Percentiles rank a stretch among this genome's conserved stretches.
Evolutionary conservation across 257 asterid species (phyloP).

Genomic region (Fraxinus cuspidata): DNA sequence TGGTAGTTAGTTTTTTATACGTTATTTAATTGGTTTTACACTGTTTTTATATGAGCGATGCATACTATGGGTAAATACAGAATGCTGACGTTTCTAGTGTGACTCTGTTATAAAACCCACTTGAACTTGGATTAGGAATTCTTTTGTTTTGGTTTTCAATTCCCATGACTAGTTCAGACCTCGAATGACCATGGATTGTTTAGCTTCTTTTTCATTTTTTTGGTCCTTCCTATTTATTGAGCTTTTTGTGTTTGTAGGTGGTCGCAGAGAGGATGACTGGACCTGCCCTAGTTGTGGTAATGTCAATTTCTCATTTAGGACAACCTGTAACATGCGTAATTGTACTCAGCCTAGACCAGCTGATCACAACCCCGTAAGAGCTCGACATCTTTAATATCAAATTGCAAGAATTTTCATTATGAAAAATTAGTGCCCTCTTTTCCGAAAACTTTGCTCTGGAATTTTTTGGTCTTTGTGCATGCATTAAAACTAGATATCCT

Average conservation of each 20-base stretch:
- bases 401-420: not conserved
- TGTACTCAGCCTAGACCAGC: slow-evolving; percentile 29
- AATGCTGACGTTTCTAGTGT: not conserved
- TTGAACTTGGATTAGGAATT: not conserved
- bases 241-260: slow-evolving; percentile 47
- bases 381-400: not conserved
- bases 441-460: too few species aligned
- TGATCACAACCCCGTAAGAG: slow-evolving; percentile 20
- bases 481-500: not conserved
- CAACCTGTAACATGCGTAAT: slow-evolving; percentile 28
- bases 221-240: not conserved
- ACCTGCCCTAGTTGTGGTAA: slow-evolving; percentile 93
- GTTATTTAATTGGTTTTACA: not conserved
- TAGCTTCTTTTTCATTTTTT: not conserved
- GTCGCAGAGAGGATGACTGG: slow-evolving; percentile 98
- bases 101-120: too few species aligned
- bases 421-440: not conserved
- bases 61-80: not conserved
- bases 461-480: not conserved
- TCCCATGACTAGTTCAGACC: not conserved
- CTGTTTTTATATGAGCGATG: not conserved
- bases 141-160: not conserved
- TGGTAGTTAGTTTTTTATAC: not conserved
- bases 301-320: slow-evolving; percentile 73
- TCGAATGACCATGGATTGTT: too few species aligned